These are phyloP conservation scores for Leccinum sublutescens DNA, from an alignment of 768 basidiomycete species.

Conservation along the genomic window DNA sequence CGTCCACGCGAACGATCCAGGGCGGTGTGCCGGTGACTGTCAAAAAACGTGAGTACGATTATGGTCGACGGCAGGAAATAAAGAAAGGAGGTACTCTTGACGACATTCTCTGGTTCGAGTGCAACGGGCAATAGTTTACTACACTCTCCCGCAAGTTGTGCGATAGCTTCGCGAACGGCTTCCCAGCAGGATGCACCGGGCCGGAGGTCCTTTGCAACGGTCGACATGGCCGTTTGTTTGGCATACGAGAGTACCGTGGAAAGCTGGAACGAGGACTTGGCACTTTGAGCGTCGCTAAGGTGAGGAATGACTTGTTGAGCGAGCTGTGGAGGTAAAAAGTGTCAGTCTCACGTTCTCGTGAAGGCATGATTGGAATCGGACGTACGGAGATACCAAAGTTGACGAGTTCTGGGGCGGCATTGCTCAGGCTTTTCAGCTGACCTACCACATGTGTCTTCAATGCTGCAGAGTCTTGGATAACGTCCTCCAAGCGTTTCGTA, in stretches of 20 bases:
- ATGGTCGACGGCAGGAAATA: background rate
- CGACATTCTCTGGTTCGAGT: conserved; percentile 71
- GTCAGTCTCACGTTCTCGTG: background rate
- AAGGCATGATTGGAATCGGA: background rate
- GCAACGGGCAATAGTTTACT: conserved; percentile 67
- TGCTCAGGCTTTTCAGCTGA: conserved; percentile 70
- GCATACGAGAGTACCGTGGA: conserved; percentile 67
- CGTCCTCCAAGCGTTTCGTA: conserved; percentile 78
- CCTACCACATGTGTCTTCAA: conserved; percentile 69
- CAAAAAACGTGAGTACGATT: conserved; percentile 1
- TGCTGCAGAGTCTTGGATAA: conserved; percentile 68
- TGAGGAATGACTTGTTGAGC: conserved; percentile 89
- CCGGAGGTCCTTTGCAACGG: conserved; percentile 64
- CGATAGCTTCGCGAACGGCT: conserved; percentile 66
- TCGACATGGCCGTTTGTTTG: conserved; percentile 69
- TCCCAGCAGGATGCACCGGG: conserved; percentile 75
- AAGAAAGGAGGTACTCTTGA: conserved; percentile 59
- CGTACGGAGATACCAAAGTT: conserved; percentile 89
- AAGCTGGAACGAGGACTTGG: conserved; percentile 78
- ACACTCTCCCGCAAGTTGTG: conserved; percentile 68
- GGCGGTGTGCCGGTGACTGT: conserved; percentile 75
- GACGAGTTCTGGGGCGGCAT: conserved; percentile 74
- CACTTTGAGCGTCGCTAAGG: conserved; percentile 72
- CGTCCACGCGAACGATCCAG: conserved; percentile 79
- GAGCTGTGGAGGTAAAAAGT: conserved; percentile 46